Percentiles rank a stretch among this genome's conserved stretches.
These are phyloP conservation scores for Metarhizium guizhouense DNA, from an alignment of 2,329 filamentous ascomycete species.

Conservation along the genomic window DNA sequence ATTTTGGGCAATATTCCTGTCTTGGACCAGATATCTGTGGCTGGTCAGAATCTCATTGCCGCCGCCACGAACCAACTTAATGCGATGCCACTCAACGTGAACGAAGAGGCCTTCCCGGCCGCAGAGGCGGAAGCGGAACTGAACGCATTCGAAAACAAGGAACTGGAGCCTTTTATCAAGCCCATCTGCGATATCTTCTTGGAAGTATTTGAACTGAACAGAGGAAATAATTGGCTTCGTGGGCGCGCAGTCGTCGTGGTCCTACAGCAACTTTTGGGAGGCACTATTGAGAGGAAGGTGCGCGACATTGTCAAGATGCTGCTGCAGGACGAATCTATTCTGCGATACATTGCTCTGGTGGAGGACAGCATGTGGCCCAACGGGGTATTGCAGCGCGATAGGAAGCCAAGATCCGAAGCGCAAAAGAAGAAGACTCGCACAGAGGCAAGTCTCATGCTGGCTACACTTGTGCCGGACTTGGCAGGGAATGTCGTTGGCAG, in stretches of 20 bases:
- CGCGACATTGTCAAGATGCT: constrained; percentile 71
- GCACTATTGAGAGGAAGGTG: constrained; percentile 92
- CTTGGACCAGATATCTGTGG: constrained; percentile 84
- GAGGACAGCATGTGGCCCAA: constrained; percentile 74
- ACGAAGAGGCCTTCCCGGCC: constrained; percentile 41
- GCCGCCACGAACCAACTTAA: constrained; percentile 60
- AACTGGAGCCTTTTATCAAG: constrained; percentile 92
- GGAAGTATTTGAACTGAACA: constrained; percentile 89
- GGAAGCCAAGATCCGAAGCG: constrained; percentile 49
- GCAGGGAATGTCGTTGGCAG: constrained; percentile 89
- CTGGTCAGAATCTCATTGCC: constrained; percentile 83
- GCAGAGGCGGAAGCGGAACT: constrained; percentile 89
- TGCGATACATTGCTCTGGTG: constrained; percentile 66
- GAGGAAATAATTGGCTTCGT: constrained; percentile 93
- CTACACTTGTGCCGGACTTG: constrained; percentile 81
- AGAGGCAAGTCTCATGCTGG: constrained; percentile 83
- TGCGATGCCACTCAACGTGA: constrained; percentile 41
- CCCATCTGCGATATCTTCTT: constrained; percentile 97
- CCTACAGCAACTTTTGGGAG: constrained; percentile 87
- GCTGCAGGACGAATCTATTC: constrained; percentile 67
- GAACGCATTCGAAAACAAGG: constrained; percentile 82
- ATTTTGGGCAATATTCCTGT: constrained; percentile 94
- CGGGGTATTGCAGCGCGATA: constrained; percentile 44
- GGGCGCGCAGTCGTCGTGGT: constrained; percentile 94
- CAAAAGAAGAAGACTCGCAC: constrained; percentile 75